Conservation (phyloP, 2,329 filamentous ascomycete species). For the Cercospora sp. region DNA sequence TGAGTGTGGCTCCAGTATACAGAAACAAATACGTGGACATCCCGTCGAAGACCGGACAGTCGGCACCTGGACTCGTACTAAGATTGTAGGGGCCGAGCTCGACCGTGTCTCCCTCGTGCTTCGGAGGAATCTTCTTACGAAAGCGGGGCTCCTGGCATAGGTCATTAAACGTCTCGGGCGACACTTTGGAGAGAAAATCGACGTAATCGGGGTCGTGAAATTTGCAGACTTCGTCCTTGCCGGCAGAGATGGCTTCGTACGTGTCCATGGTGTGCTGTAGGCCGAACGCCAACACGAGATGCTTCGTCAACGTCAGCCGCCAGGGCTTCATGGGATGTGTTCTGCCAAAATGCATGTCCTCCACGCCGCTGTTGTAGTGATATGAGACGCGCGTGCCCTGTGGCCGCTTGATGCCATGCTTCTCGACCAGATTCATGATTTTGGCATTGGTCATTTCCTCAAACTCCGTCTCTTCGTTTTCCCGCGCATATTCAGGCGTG, state of each 20-base stretch:
- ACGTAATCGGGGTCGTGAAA: conserved; percentile 92
- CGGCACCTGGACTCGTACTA: conserved; percentile 61
- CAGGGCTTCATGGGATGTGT: conserved; percentile 99
- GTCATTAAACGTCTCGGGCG: conserved; percentile 46
- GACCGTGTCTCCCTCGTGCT: conserved; percentile 47
- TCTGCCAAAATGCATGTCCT: conserved; percentile 94
- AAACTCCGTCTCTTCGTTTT: conserved; percentile 44
- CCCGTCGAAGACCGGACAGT: conserved; percentile 95
- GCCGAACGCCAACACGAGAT: conserved; percentile 89
- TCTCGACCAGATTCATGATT: conserved; percentile 55
- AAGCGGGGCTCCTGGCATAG: conserved; percentile 52
- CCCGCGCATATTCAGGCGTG: conserved; percentile 49
- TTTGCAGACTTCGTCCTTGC: conserved; percentile 78
- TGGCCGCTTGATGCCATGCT: conserved; percentile 72
- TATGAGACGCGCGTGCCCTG: conserved; percentile 90
- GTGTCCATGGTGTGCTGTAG: conserved; percentile 97
- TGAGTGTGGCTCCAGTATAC: conserved; percentile 85
- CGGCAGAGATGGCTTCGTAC: conserved; percentile 80
- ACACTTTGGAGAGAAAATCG: conserved; percentile 66
- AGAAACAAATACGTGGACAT: conserved; percentile 93
- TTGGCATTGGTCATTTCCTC: conserved; percentile 49
- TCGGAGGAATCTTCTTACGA: conserved; percentile 45
- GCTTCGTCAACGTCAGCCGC: conserved; percentile 92
- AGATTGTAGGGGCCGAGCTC: conserved; percentile 71
- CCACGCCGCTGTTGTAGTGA: conserved; percentile 91